Evolutionary conservation across 371 early-diverging fungal genomes (phyloP).

Genomic region (Haplosporangium sp.): DNA sequence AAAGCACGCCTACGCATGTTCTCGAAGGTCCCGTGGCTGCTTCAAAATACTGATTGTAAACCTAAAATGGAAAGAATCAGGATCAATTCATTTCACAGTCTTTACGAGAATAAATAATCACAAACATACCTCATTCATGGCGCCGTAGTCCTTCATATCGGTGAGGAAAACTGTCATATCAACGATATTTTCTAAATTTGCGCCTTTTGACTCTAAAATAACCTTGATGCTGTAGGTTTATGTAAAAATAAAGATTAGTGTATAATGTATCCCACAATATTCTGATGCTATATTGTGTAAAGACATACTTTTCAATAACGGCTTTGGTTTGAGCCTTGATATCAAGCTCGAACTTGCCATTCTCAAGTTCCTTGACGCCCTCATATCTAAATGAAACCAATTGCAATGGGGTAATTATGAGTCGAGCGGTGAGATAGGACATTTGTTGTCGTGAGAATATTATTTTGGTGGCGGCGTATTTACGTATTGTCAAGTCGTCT

Average conservation of each 20-base stretch:
- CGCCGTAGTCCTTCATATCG: slow-evolving; percentile 74
- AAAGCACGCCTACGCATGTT: slow-evolving; percentile 64
- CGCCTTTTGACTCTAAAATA: slow-evolving; percentile 65
- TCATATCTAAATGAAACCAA: slow-evolving; percentile 52
- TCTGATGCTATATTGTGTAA: too few relatives aligned
- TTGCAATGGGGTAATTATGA: neutral
- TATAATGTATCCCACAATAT: neutral
- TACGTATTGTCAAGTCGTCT: slow-evolving; percentile 72
- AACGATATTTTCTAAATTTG: slow-evolving; percentile 64
- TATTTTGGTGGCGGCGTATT: slow-evolving; percentile 4
- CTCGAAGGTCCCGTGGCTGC: slow-evolving; percentile 64
- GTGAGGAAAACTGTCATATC: slow-evolving; percentile 78
- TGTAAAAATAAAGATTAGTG: neutral
- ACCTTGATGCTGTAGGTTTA: slow-evolving; percentile 59
- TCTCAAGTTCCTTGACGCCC: slow-evolving; percentile 59
- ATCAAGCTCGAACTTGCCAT: slow-evolving; percentile 67
- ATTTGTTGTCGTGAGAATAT: slow-evolving; percentile 13
- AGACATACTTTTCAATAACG: slow-evolving; percentile 69
- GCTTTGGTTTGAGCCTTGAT: slow-evolving; percentile 71
- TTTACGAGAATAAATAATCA: neutral
- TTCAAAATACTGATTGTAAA: slow-evolving; percentile 66
- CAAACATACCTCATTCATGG: slow-evolving; percentile 65
- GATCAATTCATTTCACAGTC: neutral
- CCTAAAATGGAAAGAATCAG: slow-evolving; percentile 26
- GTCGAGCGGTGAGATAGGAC: neutral